Base-by-base conservation (phyloP, 345 rosid genomes). In the Cardamine resedifolia region DNA sequence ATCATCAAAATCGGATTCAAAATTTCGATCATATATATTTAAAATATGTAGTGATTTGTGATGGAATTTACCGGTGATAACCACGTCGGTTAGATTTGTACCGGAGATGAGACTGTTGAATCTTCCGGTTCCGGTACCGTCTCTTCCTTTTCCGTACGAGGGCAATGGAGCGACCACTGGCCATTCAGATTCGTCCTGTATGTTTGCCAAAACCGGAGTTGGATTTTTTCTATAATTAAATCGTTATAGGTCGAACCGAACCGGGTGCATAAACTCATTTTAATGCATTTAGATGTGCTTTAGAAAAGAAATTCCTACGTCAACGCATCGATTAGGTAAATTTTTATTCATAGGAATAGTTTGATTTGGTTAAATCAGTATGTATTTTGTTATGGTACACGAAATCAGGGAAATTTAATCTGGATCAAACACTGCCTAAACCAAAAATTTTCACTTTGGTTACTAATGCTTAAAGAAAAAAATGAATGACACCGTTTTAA, bases 171-270 rank as follows among this genome's bases (percentile, higher is more conserved):
- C 67, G 10, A 88, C 21, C 5, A 68, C 23, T 2, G 95, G 95
- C 85, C 86, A 91, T 33, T 94, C 98, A 7, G 84, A 78, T 79
- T 87, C 96, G 49, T 89, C 89, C 98, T 90, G 82, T n/a, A n/a
- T 64, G 23, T 38, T 34, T 45, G 34, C 14, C 70, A 39, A 49
- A 59, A 59, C 63, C 44, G 24, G 43, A 38, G 2, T 48, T n/a
- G n/a, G n/a, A n/a, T n/a, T n/a, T n/a, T n/a, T n/a, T n/a, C n/a
- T n/a, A n/a, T n/a, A n/a, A n/a, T n/a, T n/a, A n/a, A n/a, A n/a
- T n/a, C n/a, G n/a, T n/a, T n/a, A n/a, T n/a, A 19, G 28, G 53
- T 38, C 31, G 27, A 71, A 71, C 30, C 39, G 21, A 69, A 57
- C 73, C 64, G 44, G 69, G 14, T 31, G 18, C 41, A 11, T 11